Conservation (phyloP, 306 rosid species). For the Malus asiatica region DNA sequence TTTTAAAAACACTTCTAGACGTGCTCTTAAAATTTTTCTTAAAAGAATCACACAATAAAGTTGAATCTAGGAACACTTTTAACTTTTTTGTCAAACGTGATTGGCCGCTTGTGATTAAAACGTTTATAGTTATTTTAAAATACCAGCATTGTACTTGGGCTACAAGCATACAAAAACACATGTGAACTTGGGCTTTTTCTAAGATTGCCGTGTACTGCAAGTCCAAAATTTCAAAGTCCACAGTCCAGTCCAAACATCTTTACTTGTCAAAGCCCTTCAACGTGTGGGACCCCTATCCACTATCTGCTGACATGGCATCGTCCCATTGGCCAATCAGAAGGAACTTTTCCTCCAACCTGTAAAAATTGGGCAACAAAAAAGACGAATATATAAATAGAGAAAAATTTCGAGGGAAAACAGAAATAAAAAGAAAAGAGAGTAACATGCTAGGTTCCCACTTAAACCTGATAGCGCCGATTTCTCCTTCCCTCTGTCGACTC, state of each 20-base stretch:
- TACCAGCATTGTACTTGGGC: not conserved
- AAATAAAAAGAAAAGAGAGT: not conserved
- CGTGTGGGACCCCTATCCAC: not conserved
- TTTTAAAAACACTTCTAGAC: no score
- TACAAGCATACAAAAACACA: not conserved
- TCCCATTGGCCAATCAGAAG: not conserved
- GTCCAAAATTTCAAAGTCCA: not conserved
- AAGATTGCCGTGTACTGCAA: not conserved
- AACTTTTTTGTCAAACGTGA: no score
- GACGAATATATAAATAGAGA: not conserved
- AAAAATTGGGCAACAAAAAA: not conserved
- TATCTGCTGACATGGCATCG: not conserved
- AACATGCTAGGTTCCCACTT: slow-evolving; percentile 20
- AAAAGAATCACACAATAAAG: no score
- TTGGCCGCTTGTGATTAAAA: not conserved
- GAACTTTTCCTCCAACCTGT: not conserved
- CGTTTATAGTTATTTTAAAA: no score
- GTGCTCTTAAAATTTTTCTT: no score
- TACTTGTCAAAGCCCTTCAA: not conserved
- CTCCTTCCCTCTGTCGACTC: slow-evolving; percentile 46
- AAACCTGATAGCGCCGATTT: slow-evolving; percentile 37
- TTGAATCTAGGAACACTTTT: no score
- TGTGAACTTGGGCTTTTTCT: not conserved
- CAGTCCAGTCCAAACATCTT: not conserved
- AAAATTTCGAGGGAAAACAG: not conserved